Conservation (phyloP, 345 rosid genomes). For the Eucalyptus marginata region DNA sequence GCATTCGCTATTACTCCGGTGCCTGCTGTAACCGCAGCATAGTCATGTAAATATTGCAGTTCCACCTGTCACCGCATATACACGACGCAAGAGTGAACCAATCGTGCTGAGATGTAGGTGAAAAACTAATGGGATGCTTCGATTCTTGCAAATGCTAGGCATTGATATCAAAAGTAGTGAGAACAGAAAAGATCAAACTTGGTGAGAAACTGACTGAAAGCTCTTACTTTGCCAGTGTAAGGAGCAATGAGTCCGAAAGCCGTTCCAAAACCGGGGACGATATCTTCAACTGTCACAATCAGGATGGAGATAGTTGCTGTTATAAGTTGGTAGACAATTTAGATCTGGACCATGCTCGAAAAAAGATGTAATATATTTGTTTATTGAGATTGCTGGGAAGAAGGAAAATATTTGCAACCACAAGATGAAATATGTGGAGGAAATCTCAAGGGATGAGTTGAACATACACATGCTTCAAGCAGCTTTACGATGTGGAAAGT, state of each 20-base stretch:
- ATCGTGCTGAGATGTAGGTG: background rate
- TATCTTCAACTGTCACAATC: conserved; percentile 20
- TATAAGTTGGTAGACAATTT: background rate
- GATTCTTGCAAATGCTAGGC: background rate
- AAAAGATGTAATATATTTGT: background rate
- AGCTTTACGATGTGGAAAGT: background rate
- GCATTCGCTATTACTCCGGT: conserved; percentile 12
- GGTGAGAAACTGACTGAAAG: background rate
- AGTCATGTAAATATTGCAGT: conserved; percentile 20
- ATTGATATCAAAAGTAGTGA: background rate
- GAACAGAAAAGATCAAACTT: background rate
- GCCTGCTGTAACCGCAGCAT: conserved; percentile 26
- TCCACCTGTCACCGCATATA: conserved; percentile 17
- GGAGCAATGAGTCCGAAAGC: conserved; percentile 24
- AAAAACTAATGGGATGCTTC: background rate
- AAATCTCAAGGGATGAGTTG: background rate
- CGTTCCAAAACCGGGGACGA: conserved; percentile 35
- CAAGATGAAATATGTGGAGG: background rate
- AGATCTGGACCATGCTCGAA: background rate
- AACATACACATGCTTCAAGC: background rate
- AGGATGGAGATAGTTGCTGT: background rate
- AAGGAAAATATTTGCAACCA: background rate
- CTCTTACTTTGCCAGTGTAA: conserved; percentile 26
- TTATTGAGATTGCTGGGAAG: background rate
- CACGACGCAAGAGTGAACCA: background rate